These are phyloP conservation scores for Vigna unguiculata DNA, from an alignment of 306 rosid species.

Conservation along the genomic window DNA sequence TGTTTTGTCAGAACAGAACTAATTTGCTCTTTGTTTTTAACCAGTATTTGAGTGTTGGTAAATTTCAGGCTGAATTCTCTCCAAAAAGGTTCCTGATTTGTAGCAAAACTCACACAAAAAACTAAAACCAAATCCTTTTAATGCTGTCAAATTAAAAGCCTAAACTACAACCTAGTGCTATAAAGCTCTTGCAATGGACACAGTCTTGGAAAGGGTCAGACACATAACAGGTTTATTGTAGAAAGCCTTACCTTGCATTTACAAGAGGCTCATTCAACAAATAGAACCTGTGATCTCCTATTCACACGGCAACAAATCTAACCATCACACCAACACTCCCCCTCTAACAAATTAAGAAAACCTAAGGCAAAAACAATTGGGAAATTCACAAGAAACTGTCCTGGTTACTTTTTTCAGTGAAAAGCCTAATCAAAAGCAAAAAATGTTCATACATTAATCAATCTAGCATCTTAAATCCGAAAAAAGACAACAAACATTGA, in stretches of 20 bases:
- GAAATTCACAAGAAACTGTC: background rate
- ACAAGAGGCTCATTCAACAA: background rate
- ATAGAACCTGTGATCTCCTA: background rate
- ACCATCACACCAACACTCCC: background rate
- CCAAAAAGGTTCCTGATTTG: background rate
- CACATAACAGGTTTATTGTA: background rate
- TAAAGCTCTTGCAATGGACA: background rate
- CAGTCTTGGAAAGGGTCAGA: background rate
- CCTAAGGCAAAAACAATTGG: constrained; percentile 9
- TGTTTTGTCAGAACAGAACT: background rate
- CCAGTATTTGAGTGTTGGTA: background rate
- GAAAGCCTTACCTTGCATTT: background rate
- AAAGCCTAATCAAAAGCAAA: constrained; percentile 6
- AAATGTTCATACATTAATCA: background rate
- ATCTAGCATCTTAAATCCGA: background rate
- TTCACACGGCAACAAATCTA: background rate
- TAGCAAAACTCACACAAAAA: constrained; percentile 1
- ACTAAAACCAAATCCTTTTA: background rate
- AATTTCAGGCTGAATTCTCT: background rate
- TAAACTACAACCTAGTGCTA: background rate
- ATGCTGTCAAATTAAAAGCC: background rate
- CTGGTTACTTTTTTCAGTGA: background rate
- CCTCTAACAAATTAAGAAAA: background rate
- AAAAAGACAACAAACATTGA: constrained; percentile 22
- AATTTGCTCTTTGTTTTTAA: constrained; percentile 1